Conservation (phyloP, 495 filamentous ascomycete genomes). For the Elasticomyces elasticus region DNA sequence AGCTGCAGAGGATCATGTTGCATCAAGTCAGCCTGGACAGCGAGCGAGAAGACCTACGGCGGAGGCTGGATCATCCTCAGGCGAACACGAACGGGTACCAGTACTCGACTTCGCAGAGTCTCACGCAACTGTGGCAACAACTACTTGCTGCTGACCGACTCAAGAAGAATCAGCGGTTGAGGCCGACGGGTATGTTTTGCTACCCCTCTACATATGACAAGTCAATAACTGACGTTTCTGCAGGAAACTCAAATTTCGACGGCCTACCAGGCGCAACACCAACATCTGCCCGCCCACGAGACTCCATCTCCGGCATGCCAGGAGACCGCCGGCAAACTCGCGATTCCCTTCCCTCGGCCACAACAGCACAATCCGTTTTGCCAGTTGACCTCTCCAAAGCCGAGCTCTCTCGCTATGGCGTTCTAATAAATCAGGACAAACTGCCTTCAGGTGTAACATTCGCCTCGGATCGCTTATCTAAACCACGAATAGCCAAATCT, state of each 20-base stretch:
- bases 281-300: constrained; percentile 13
- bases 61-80: constrained; percentile 28
- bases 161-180: constrained; percentile 61
- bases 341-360: constrained; percentile 11
- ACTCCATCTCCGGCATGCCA: constrained; percentile 15
- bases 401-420: constrained; percentile 67
- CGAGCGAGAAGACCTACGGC: constrained; percentile 55
- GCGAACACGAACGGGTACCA: constrained; percentile 42
- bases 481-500: constrained; percentile 72
- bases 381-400: constrained; percentile 60
- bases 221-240: neutral
- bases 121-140: constrained; percentile 68
- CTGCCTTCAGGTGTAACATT: constrained; percentile 64
- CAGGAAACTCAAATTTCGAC: constrained; percentile 10
- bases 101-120: constrained; percentile 69
- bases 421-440: constrained; percentile 73
- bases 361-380: constrained; percentile 35
- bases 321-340: constrained; percentile 13
- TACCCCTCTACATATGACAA: neutral
- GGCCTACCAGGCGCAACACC: constrained; percentile 1
- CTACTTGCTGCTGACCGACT: constrained; percentile 69
- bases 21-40: constrained; percentile 72
- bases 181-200: constrained; percentile 10
- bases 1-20: constrained; percentile 79
- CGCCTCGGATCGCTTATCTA: constrained; percentile 73